Percentiles rank a stretch among this genome's conserved stretches.
Evolutionary conservation across 305 asterid genomes (phyloP).

Genomic region (Solanum aculeatissimum): DNA sequence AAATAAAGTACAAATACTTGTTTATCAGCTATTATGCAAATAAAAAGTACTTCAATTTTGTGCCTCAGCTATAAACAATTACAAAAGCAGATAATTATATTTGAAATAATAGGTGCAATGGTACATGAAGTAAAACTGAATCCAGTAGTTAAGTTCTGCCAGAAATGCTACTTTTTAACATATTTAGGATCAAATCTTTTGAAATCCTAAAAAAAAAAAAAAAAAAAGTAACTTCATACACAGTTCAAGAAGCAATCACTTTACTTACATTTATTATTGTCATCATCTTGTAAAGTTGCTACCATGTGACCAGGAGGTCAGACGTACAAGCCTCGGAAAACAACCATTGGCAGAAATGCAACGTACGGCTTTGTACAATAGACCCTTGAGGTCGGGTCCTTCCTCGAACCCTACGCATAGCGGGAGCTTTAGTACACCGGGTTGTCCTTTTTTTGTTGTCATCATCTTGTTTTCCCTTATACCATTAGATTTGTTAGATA

Average conservation of each 20-base stretch:
- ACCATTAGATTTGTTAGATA: background rate
- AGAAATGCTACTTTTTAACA: background rate
- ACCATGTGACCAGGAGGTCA: too few relatives aligned
- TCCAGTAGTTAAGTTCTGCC: background rate
- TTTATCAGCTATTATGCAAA: background rate
- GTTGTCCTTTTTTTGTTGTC: background rate
- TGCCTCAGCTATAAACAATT: background rate
- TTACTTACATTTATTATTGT: background rate
- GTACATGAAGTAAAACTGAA: background rate
- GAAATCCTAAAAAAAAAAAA: background rate
- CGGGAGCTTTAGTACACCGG: too few relatives aligned
- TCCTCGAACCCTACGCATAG: too few relatives aligned
- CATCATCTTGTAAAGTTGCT: background rate
- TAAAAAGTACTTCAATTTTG: background rate
- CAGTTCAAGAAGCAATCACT: background rate
- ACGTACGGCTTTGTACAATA: too few relatives aligned
- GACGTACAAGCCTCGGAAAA: too few relatives aligned
- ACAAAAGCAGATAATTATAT: background rate
- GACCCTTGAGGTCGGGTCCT: too few relatives aligned
- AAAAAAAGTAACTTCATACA: background rate
- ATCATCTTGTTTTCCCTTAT: background rate
- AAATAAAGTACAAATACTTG: background rate
- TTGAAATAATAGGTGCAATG: background rate
- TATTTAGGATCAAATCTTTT: background rate
- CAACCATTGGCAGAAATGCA: too few relatives aligned